These are phyloP conservation scores for Kalaharituber pfeilii DNA, from an alignment of 2,329 filamentous ascomycete species.

Conservation along the genomic window DNA sequence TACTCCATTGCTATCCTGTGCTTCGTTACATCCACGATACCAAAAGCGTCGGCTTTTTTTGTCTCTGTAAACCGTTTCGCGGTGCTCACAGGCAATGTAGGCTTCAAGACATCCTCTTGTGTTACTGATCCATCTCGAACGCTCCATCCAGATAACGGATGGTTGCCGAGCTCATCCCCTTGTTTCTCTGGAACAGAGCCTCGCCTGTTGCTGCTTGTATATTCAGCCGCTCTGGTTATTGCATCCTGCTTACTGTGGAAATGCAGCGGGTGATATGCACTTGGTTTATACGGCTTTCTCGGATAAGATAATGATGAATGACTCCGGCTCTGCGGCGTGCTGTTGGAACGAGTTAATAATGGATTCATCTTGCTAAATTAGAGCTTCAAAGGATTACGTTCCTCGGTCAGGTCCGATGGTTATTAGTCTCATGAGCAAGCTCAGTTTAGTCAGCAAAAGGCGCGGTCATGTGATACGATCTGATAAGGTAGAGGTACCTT, in stretches of 20 bases:
- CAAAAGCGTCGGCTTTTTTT: not conserved
- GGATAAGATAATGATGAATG: not conserved
- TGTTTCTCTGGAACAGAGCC: not conserved
- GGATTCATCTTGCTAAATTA: not conserved
- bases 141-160: too few species aligned
- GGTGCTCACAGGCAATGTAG: not conserved
- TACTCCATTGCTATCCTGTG: not conserved
- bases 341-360: not conserved
- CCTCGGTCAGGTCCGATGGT: too few species aligned
- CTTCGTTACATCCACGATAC: not conserved
- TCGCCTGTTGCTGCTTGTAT: not conserved
- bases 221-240: not conserved
- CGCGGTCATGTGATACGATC: too few species aligned
- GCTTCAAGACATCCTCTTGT: slow-evolving; percentile 19
- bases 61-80: not conserved
- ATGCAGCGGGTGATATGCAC: not conserved
- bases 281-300: not conserved
- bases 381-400: too few species aligned
- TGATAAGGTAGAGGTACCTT: too few species aligned
- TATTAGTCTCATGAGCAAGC: too few species aligned
- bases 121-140: slow-evolving; percentile 21
- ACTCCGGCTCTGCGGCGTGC: not conserved
- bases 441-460: too few species aligned
- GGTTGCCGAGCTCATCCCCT: not conserved
- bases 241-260: not conserved